Base-by-base conservation (phyloP, 2,329 filamentous ascomycete species). In the Cladosporium sp. region DNA sequence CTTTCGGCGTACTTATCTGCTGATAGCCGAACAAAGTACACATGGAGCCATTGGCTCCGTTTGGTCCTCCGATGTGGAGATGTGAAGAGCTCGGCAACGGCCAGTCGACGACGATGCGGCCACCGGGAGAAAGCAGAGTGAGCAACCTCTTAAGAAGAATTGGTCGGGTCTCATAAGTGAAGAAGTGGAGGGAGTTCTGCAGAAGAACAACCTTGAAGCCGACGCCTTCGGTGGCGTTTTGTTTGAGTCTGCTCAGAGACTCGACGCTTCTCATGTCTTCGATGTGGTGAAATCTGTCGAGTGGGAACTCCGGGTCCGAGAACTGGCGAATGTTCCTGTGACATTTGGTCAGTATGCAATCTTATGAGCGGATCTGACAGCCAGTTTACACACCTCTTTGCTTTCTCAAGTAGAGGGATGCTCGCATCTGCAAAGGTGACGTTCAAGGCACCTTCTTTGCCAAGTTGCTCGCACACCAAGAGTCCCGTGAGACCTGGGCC, bases 401-500 rank as follows among this genome's bases (percentile, higher is more conserved):
- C 14, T 11, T 28, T 51, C 25, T 28, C 48, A 6, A 51, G 25
- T 1, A 28, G 5, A 28, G 48, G 13, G 13, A 4, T 14, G 48
- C 48, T 51, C 5, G 23, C 23, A 28, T 51, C 48, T 25, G 26
- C 48, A 7, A 51, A 51, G 8, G 23, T 26, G 48, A 51, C 48
- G 14, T 51, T 16, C n/a, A 46, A 46, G 26, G 23, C 26, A 28
- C 16, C 23, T 16, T 51, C 26, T 3, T 25, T 28, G 48, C 48
- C 48, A n/a, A 51, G 23, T 13, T 26, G 23, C 48, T 51, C 23
- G 26, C 48, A 51, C 26, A 28, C 48, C 10, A 51, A 14, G 0
- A 81, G 76, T 1, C 76, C 77, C 14, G 81, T 71, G 0, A 82
- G 75, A 7, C 81, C 81, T 5, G 80, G 82, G 5, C 81, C 80